Percentiles rank a stretch among this genome's conserved stretches.
These are phyloP conservation scores for Schizophyllum amplum DNA, from an alignment of 1,284 basidiomycete species.

Conservation along the genomic window DNA sequence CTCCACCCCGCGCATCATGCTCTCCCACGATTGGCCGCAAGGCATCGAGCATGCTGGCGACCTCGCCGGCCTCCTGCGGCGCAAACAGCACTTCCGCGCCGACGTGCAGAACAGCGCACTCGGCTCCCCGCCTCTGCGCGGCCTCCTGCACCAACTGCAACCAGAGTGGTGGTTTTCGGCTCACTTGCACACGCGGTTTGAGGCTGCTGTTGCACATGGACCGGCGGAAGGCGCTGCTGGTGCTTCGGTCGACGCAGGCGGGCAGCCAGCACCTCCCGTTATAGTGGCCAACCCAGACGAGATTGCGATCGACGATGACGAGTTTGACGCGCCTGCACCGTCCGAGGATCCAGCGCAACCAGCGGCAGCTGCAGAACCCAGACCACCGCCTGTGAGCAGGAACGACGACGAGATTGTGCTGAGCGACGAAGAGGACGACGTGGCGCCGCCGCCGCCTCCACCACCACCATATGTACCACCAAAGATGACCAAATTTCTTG, in stretches of 20 bases:
- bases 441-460: slow-evolving; percentile 24
- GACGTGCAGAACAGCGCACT: slow-evolving; percentile 71
- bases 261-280: neutral
- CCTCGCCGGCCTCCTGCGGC: slow-evolving; percentile 52
- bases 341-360: slow-evolving; percentile 6
- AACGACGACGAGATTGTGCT: slow-evolving; percentile 72
- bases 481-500: slow-evolving; percentile 70
- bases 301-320: slow-evolving; percentile 55
- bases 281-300: slow-evolving; percentile 51
- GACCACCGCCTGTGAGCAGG: slow-evolving; percentile 5
- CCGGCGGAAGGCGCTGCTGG: neutral
- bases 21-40: slow-evolving; percentile 97
- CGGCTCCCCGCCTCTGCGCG: slow-evolving; percentile 86
- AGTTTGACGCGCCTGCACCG: slow-evolving; percentile 16
- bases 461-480: slow-evolving; percentile 19
- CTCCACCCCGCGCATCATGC: slow-evolving; percentile 62
- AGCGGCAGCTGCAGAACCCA: neutral
- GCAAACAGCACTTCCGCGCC: slow-evolving; percentile 76
- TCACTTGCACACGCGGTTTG: slow-evolving; percentile 84
- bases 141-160: slow-evolving; percentile 65
- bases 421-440: slow-evolving; percentile 51
- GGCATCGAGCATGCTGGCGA: slow-evolving; percentile 83
- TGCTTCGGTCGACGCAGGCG: slow-evolving; percentile 11
- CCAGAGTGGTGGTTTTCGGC: slow-evolving; percentile 96
- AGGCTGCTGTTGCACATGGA: slow-evolving; percentile 59